Percentiles rank a stretch among this genome's conserved stretches.
phyloP scores from a whole-genome alignment of 75 land plant genomes.

The Pinus taeda region DNA sequence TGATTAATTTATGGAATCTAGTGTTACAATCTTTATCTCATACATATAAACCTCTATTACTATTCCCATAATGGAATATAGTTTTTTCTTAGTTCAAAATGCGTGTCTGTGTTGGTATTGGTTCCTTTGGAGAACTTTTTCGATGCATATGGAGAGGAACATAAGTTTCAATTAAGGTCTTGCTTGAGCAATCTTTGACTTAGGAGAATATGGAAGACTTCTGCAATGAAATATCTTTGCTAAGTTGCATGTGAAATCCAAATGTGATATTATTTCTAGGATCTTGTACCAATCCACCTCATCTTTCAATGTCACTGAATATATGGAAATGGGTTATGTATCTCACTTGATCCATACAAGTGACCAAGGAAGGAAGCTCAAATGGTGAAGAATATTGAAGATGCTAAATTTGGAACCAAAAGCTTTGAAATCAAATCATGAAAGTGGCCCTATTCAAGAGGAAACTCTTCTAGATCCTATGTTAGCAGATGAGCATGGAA shows the following conservation, averaged over 20 bases:
- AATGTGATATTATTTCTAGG: constrained; percentile 95
- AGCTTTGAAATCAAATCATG: no score
- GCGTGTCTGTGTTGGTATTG: background rate
- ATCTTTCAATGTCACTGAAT: constrained; percentile 90
- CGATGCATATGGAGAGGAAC: constrained; percentile 98
- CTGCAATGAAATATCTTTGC: constrained; percentile 87
- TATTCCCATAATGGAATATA: no score
- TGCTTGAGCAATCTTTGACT: constrained; percentile 90
- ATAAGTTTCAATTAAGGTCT: constrained; percentile 93
- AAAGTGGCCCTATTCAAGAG: no score
- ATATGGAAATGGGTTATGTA: constrained; percentile 95
- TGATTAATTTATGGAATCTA: constrained; percentile 30
- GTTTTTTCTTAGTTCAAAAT: no score
- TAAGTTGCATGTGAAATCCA: constrained; percentile 94
- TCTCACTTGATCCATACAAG: constrained; percentile 74
- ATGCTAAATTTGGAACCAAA: no score
- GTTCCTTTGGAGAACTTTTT: constrained; percentile 98
- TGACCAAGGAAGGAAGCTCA: constrained; percentile 79
- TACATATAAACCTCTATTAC: constrained; percentile 10
- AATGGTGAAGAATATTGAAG: constrained; percentile 83
- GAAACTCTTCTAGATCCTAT: no score
- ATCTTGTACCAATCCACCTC: constrained; percentile 93
- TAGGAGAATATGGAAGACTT: constrained; percentile 95
- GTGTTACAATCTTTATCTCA: constrained; percentile 48
- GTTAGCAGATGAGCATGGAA: no score